Evolutionary conservation across 352 stramenopile species (phyloP).

Genomic region (Blastocystis sp.): DNA sequence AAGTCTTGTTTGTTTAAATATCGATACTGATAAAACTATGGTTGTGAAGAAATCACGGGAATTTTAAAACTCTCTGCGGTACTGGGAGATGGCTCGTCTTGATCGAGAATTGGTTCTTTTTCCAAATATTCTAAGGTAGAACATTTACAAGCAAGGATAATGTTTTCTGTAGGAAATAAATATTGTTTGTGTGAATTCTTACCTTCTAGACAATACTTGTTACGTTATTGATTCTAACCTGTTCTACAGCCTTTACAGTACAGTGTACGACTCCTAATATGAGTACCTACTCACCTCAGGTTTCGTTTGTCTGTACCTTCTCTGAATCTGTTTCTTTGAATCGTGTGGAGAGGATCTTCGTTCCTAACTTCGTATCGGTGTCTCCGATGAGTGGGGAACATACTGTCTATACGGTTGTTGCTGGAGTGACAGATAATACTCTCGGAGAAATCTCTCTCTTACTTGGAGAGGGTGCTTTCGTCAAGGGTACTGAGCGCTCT

Average conservation of each 20-base stretch:
- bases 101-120: background rate
- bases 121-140: slow-evolving; percentile 3
- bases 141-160: slow-evolving; percentile 4
- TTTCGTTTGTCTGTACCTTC: slow-evolving; percentile 51
- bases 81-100: background rate
- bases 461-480: slow-evolving; percentile 46
- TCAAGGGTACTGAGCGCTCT: background rate
- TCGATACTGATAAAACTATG: too few species aligned
- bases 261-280: slow-evolving; percentile 37
- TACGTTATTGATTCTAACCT: slow-evolving; percentile 17
- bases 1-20: slow-evolving; percentile 11
- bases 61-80: background rate
- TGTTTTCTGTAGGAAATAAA: slow-evolving; percentile 15
- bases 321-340: slow-evolving; percentile 32
- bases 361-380: slow-evolving; percentile 52
- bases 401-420: background rate
- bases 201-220: slow-evolving; percentile 61
- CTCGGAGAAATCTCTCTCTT: slow-evolving; percentile 20
- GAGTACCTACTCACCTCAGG: background rate
- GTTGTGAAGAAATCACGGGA: background rate
- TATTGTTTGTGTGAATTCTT: background rate
- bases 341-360: slow-evolving; percentile 7
- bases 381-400: background rate
- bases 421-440: slow-evolving; percentile 20
- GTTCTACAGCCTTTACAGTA: slow-evolving; percentile 18